A percentile compares a stretch with the other conserved stretches of the same genome.
These are phyloP conservation scores for Danielozyma ontarioensis DNA, from an alignment of 805 yeast genomes.

Conservation along the genomic window DNA sequence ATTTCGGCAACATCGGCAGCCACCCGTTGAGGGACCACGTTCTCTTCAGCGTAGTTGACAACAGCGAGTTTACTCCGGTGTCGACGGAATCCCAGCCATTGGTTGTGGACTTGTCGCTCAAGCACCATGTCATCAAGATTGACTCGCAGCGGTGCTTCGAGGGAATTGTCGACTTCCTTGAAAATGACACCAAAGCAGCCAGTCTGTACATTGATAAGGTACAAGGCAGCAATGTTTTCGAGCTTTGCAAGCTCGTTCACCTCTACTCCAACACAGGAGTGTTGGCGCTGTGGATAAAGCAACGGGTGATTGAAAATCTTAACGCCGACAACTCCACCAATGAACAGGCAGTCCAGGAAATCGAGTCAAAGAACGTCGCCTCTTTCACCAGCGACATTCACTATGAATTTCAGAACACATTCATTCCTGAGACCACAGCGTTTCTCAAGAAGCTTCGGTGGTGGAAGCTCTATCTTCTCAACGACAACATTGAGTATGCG, in stretches of 20 bases:
- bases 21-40: conserved; percentile 16
- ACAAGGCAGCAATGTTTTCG: conserved; percentile 31
- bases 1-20: conserved; percentile 10
- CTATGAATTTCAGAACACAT: conserved; percentile 28
- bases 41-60: conserved; percentile 33
- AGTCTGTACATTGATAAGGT: conserved; percentile 22
- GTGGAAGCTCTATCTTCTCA: conserved; percentile 39
- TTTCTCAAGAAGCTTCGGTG: conserved; percentile 31
- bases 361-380: conserved; percentile 19
- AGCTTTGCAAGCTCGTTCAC: conserved; percentile 24
- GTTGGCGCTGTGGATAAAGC: conserved; percentile 17
- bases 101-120: conserved; percentile 9
- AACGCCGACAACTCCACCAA: conserved; percentile 9
- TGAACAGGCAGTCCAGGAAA: conserved; percentile 9
- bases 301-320: conserved; percentile 9
- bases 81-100: conserved; percentile 27
- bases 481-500: conserved; percentile 40
- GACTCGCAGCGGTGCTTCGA: conserved; percentile 18
- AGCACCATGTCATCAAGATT: conserved; percentile 26
- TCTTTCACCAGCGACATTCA: conserved; percentile 28
- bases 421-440: conserved; percentile 25
- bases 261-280: conserved; percentile 21
- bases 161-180: conserved; percentile 27
- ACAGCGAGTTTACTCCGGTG: conserved; percentile 30
- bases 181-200: conserved; percentile 27